These are phyloP conservation scores for Suhomyces emberorum DNA, from an alignment of 805 yeast genomes.

Conservation along the genomic window DNA sequence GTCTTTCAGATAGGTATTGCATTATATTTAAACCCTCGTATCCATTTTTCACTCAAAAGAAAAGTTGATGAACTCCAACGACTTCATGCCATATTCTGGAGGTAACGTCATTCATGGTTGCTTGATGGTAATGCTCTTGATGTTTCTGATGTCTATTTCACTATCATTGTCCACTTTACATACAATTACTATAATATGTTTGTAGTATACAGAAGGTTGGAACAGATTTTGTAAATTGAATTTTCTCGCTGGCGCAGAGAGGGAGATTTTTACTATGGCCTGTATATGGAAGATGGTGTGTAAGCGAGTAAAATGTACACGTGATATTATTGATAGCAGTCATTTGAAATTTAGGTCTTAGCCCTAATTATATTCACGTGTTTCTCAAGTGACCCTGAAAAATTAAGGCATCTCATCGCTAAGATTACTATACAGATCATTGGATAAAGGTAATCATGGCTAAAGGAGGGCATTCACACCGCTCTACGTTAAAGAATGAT, in stretches of 20 bases:
- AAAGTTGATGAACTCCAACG: too few relatives aligned
- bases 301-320: too few relatives aligned
- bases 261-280: not conserved
- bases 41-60: too few relatives aligned
- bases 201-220: conserved; percentile 6
- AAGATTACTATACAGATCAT: not conserved
- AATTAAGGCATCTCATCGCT: conserved; percentile 10
- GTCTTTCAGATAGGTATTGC: too few relatives aligned
- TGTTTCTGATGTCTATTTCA: too few relatives aligned
- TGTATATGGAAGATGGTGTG: not conserved
- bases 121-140: too few relatives aligned
- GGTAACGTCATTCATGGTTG: too few relatives aligned
- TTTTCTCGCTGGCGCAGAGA: not conserved
- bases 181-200: conserved; percentile 18
- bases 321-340: too few relatives aligned
- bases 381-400: not conserved
- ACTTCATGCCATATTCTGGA: too few relatives aligned
- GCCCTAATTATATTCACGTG: conserved; percentile 2
- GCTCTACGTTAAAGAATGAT: conserved; percentile 76
- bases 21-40: too few relatives aligned
- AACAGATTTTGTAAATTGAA: not conserved
- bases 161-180: conserved; percentile 11
- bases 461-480: conserved; percentile 66
- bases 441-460: conserved; percentile 44
- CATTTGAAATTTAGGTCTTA: too few relatives aligned